Percentiles rank a stretch among this genome's conserved stretches.
phyloP scores from a whole-genome alignment of 805 yeast genomes.

The Kazachstania taianensis region DNA sequence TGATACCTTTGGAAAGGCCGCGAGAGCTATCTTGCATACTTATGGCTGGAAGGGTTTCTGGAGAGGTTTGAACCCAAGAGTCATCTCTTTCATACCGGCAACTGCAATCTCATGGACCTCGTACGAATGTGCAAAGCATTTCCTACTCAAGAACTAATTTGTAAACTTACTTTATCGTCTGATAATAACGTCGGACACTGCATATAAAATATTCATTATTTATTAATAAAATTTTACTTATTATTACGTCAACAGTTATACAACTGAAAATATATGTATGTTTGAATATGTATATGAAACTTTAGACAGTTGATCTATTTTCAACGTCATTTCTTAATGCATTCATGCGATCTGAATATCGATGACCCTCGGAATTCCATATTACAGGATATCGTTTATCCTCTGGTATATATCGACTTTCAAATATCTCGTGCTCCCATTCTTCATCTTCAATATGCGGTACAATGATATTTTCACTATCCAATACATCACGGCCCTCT shows the following conservation, averaged over 20 bases:
- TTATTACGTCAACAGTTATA: no score
- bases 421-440: slow-evolving; percentile 20
- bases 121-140: slow-evolving; percentile 85
- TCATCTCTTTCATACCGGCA: slow-evolving; percentile 86
- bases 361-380: slow-evolving; percentile 23
- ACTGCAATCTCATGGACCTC: slow-evolving; percentile 98
- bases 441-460: slow-evolving; percentile 10
- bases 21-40: slow-evolving; percentile 48
- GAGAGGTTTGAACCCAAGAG: slow-evolving; percentile 84
- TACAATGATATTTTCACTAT: not conserved
- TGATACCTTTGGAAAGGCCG: slow-evolving; percentile 62
- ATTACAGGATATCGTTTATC: slow-evolving; percentile 29
- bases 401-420: slow-evolving; percentile 18
- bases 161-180: not conserved
- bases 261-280: no score
- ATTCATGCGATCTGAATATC: slow-evolving; percentile 18
- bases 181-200: not conserved
- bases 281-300: no score
- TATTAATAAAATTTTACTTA: not conserved
- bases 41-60: slow-evolving; percentile 61
- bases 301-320: slow-evolving; percentile 6
- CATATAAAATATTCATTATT: not conserved
- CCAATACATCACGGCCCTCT: slow-evolving; percentile 1
- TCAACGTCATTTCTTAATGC: slow-evolving; percentile 14
- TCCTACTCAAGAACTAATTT: slow-evolving; percentile 10